Base-by-base conservation (phyloP, 176 grass and related monocot species). In the Carex parvula region DNA sequence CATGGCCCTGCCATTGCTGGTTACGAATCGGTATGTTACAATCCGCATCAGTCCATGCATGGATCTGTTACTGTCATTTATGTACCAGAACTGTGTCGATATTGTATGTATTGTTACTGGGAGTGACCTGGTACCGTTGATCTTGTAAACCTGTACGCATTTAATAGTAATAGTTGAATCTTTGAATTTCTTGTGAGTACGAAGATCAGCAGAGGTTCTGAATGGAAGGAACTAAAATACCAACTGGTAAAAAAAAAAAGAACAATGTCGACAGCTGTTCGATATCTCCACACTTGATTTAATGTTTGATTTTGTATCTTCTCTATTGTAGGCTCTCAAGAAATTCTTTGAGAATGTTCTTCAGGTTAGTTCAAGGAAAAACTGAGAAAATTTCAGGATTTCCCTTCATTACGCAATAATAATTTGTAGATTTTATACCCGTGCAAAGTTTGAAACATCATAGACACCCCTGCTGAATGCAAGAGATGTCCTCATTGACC, bases 301-400 rank as follows among this genome's bases (percentile, higher is more conserved):
- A 24, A 94, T 42, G 89, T 85, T 58, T 58, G 63, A 83, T 30
- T 74, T 76, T n/a, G 46, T 86, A 70, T 70, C 12, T 90, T 88
- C 86, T 53, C 60, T 79, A 24, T 67, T 89, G 29, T 82, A 95
- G 95, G 95, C 96, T 79, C 81, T 95, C 71, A 98, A 98, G 86
- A 98, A 93, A 79, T 95, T 98, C 86, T 98, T 95, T 84, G 96
- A 95, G 70, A 80, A 95, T 86, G 89, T 95, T 92, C 89, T 98
- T 80, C 89, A 92, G 83, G 95, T 95, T 90, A 86, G 86, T 83
- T 84, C 56, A 79, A 56, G 21, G 12, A 29, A 75, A 75, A 75
- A 44, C n/a, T 52, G 12, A 53, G 21, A 74, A 74, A 74, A 13
- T 52, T 14, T 74, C 20, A 53, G 46, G 20, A 0, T 75, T 53